Evolutionary conservation across 2,329 filamentous ascomycete genomes (phyloP).

Genomic region (Colletotrichum sp.): DNA sequence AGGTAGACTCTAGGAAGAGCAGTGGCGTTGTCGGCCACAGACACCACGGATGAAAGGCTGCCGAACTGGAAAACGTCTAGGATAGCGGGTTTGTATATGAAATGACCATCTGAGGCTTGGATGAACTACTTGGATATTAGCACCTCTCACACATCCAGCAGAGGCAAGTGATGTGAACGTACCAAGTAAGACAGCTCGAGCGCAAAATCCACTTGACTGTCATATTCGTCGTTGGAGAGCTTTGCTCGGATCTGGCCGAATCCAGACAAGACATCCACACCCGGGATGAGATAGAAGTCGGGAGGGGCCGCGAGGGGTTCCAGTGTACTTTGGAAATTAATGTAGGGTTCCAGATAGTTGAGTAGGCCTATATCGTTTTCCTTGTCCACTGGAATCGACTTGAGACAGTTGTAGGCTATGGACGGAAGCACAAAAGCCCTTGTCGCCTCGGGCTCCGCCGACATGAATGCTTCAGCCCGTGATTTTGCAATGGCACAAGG

Average conservation of each 20-base stretch:
- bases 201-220: conserved; percentile 17
- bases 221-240: conserved; percentile 9
- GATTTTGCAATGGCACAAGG: neutral
- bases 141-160: neutral
- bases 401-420: conserved; percentile 9
- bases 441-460: neutral
- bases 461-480: neutral
- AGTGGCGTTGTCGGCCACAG: conserved; percentile 15
- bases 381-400: conserved; percentile 9
- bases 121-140: neutral
- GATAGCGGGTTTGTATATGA: conserved; percentile 11
- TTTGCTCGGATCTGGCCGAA: conserved; percentile 19
- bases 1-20: conserved; percentile 8
- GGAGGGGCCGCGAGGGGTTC: conserved; percentile 21
- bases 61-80: conserved; percentile 10
- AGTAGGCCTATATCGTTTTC: conserved; percentile 13
- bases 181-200: conserved; percentile 14
- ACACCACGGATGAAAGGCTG: conserved; percentile 4
- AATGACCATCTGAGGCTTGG: neutral
- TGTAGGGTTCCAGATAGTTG: conserved; percentile 20
- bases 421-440: neutral
- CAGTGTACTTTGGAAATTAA: conserved; percentile 22
- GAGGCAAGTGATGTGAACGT: neutral
- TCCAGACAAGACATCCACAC: neutral
- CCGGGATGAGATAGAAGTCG: neutral